Percentiles rank a stretch among this genome's conserved stretches.
Conservation (phyloP, 495 filamentous ascomycete species). For the Echria macrotheca region DNA sequence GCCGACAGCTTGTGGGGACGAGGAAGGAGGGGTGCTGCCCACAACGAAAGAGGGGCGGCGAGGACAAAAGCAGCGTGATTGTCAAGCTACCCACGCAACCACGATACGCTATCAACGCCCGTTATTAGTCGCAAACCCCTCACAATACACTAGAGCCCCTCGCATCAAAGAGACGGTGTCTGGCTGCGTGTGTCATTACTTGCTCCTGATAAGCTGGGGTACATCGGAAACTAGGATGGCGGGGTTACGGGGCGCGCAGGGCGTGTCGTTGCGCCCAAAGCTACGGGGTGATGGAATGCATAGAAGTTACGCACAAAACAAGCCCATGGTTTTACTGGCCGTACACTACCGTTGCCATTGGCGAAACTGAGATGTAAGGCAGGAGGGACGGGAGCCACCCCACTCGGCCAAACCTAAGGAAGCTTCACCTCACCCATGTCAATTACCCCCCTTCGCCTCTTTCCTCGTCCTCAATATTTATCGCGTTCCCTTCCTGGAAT, state of each 20-base stretch:
- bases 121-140: slow-evolving; percentile 1
- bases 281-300: slow-evolving; percentile 1
- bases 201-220: too few relatives aligned
- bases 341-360: too few relatives aligned
- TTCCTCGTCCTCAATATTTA: slow-evolving; percentile 4
- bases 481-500: slow-evolving; percentile 6
- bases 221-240: too few relatives aligned
- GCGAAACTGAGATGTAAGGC: too few relatives aligned
- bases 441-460: slow-evolving; percentile 13
- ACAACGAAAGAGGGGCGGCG: slow-evolving; percentile 7
- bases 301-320: too few relatives aligned
- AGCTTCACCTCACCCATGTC: slow-evolving; percentile 22
- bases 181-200: background rate
- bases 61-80: background rate
- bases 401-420: slow-evolving; percentile 29
- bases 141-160: too few relatives aligned
- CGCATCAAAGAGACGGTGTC: too few relatives aligned
- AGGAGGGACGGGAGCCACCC: slow-evolving; percentile 31
- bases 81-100: background rate
- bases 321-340: too few relatives aligned
- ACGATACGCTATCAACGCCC: slow-evolving; percentile 4
- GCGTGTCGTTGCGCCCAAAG: slow-evolving; percentile 5
- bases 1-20: slow-evolving; percentile 25
- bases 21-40: slow-evolving; percentile 14
- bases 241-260: too few relatives aligned